Evolutionary conservation across 495 filamentous ascomycete genomes (phyloP).

Genomic region (Podospora pseudopauciseta): DNA sequence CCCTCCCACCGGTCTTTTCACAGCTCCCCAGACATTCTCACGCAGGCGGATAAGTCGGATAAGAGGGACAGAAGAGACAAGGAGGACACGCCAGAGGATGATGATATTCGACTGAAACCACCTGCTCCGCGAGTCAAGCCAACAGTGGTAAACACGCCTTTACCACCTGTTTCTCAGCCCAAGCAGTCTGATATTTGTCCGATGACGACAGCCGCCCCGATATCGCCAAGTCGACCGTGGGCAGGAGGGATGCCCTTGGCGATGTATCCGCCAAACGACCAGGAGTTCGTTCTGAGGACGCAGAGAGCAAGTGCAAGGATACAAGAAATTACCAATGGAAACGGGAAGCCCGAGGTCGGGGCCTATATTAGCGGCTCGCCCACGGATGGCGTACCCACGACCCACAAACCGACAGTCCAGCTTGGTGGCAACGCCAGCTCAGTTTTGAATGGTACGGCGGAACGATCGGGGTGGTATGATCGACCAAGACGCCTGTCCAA

Average conservation of each 20-base stretch:
- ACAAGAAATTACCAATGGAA: constrained; percentile 15
- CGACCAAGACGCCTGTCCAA: constrained; percentile 24
- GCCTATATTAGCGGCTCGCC: not conserved
- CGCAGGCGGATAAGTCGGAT: not conserved
- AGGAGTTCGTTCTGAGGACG: constrained; percentile 28
- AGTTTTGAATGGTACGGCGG: constrained; percentile 11
- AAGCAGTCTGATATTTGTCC: not conserved
- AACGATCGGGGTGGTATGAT: constrained; percentile 15
- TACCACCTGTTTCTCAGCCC: not conserved
- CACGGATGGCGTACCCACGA: constrained; percentile 13
- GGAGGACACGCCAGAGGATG: not conserved
- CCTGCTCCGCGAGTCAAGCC: constrained; percentile 6
- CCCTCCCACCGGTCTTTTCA: constrained; percentile 11
- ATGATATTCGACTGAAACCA: constrained; percentile 21
- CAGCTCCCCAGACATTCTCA: not conserved
- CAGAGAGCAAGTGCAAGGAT: constrained; percentile 23
- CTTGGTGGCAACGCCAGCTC: constrained; percentile 8
- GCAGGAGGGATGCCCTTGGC: constrained; percentile 17
- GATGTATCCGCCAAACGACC: constrained; percentile 28
- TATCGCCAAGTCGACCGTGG: constrained; percentile 12
- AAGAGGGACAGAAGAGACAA: not conserved
- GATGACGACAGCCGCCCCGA: constrained; percentile 16
- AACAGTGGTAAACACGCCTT: constrained; percentile 7
- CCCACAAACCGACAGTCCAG: constrained; percentile 18
- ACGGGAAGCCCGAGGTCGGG: not conserved